phyloP scores from a whole-genome alignment of 2,329 filamentous ascomycete species.

The Microdochium bolleyi region DNA sequence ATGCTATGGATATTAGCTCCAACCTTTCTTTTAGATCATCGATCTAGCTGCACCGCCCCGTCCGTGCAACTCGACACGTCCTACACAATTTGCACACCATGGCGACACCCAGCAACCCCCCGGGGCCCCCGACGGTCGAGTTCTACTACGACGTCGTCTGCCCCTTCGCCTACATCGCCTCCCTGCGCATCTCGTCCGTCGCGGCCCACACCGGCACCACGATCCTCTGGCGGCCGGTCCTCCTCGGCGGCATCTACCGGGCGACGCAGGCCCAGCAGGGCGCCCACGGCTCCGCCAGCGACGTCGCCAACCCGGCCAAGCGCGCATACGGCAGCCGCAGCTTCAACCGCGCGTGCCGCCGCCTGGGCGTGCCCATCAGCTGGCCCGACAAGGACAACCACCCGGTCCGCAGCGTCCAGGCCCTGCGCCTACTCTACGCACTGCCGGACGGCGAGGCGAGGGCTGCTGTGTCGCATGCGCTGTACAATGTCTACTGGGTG shows the following conservation, averaged over 20 bases:
- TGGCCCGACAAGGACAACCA: conserved; percentile 1
- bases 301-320: conserved; percentile 3
- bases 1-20: too few relatives aligned
- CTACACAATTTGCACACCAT: neutral
- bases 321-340: neutral
- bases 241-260: conserved; percentile 5
- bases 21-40: too few relatives aligned
- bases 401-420: conserved; percentile 2
- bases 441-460: conserved; percentile 1
- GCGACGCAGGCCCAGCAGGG: conserved; percentile 4
- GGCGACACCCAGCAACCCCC: neutral
- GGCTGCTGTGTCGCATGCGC: neutral
- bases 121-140: neutral
- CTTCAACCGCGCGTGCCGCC: conserved; percentile 1
- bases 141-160: conserved; percentile 6
- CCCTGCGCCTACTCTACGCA: conserved; percentile 1
- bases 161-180: conserved; percentile 6
- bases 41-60: too few relatives aligned
- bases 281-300: conserved; percentile 3
- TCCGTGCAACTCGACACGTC: too few relatives aligned
- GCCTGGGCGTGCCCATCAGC: conserved; percentile 1
- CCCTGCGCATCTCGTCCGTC: conserved; percentile 2
- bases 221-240: conserved; percentile 3
- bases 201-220: neutral
- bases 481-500: conserved; percentile 4